phyloP scores from a whole-genome alignment of 352 stramenopile genomes.

The Globisporangium splendens region DNA sequence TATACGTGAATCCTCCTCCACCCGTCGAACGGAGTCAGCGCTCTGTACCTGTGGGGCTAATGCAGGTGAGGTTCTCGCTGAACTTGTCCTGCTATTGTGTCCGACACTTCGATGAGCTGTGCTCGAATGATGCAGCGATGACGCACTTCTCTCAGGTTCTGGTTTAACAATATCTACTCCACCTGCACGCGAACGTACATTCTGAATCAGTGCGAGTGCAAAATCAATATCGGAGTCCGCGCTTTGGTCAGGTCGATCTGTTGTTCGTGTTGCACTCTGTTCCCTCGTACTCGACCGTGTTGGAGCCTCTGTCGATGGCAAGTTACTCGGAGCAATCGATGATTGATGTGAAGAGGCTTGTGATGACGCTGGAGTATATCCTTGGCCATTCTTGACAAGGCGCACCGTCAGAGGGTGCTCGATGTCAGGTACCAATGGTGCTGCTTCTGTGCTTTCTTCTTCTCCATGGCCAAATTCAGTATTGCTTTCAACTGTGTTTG shows the following conservation, averaged over 20 bases:
- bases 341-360: neutral
- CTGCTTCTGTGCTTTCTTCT: neutral
- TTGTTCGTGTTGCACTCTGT: neutral
- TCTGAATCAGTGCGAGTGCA: neutral
- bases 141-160: neutral
- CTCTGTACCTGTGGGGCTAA: neutral
- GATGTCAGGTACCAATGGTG: neutral
- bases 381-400: neutral
- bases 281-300: neutral
- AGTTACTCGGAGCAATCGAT: neutral
- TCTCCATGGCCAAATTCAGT: neutral
- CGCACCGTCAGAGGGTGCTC: neutral
- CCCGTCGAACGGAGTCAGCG: neutral
- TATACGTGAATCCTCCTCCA: neutral
- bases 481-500: too few species aligned
- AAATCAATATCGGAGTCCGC: neutral
- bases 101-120: neutral
- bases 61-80: neutral
- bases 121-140: neutral
- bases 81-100: neutral
- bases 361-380: neutral
- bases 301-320: neutral
- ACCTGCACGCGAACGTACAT: neutral
- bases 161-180: neutral
- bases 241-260: neutral